phyloP scores from a whole-genome alignment of 2,329 filamentous ascomycete species.

The Zelopaecilomyces penicillatus region DNA sequence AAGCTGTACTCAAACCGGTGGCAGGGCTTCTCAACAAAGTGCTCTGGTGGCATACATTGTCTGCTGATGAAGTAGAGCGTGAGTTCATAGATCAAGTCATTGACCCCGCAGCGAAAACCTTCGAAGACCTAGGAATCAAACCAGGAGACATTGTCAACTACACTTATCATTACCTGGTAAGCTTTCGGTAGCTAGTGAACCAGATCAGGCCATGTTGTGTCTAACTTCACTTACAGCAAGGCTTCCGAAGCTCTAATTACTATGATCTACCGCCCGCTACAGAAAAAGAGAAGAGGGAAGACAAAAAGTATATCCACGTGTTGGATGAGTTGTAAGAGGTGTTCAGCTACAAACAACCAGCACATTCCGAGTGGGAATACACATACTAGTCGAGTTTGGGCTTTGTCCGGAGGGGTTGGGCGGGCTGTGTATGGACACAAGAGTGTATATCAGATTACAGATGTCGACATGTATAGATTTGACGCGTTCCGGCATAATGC shows the following conservation, averaged over 20 bases:
- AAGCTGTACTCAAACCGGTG: constrained; percentile 65
- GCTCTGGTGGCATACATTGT: constrained; percentile 83
- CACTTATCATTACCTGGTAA: constrained; percentile 89
- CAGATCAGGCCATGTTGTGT: background rate
- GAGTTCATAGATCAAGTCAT: constrained; percentile 92
- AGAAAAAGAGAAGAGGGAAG: constrained; percentile 87
- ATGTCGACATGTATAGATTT: no score
- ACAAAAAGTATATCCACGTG: constrained; percentile 95
- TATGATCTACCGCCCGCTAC: constrained; percentile 93
- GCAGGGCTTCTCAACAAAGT: constrained; percentile 68
- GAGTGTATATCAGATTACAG: no score
- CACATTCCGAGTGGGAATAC: no score
- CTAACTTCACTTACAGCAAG: constrained; percentile 55
- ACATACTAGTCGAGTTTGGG: no score
- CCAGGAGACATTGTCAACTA: constrained; percentile 77
- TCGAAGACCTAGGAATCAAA: constrained; percentile 86
- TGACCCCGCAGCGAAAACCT: constrained; percentile 86
- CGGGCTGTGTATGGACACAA: no score
- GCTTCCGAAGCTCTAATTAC: constrained; percentile 78
- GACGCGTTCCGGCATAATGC: no score
- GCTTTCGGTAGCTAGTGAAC: constrained; percentile 24
- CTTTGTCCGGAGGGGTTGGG: no score
- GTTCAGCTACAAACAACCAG: no score
- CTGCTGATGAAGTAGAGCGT: constrained; percentile 77
- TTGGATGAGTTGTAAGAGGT: constrained; percentile 65